Evolutionary conservation across 2,329 filamentous ascomycete genomes (phyloP).

Genomic region (Diaporthe citriasiana): DNA sequence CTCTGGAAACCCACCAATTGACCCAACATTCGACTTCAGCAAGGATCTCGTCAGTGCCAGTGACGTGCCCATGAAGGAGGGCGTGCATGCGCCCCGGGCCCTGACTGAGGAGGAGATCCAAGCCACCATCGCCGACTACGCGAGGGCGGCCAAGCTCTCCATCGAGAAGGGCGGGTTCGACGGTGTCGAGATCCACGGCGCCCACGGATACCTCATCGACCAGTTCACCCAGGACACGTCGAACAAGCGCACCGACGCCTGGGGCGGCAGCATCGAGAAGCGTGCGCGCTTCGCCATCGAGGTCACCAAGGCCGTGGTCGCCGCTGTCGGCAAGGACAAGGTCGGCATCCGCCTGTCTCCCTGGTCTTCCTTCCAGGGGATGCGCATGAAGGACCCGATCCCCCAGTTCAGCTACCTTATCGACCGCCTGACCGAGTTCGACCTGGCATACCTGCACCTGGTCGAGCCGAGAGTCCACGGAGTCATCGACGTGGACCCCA

Average conservation of each 20-base stretch:
- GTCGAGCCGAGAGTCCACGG: conserved; percentile 66
- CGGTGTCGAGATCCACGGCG: conserved; percentile 72
- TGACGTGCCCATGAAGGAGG: conserved; percentile 60
- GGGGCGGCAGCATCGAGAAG: conserved; percentile 69
- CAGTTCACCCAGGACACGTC: conserved; percentile 70
- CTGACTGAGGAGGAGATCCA: conserved; percentile 78
- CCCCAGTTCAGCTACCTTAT: conserved; percentile 71
- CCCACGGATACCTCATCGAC: conserved; percentile 75
- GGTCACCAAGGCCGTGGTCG: conserved; percentile 58
- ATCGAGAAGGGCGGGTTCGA: conserved; percentile 75
- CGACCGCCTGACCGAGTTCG: conserved; percentile 63
- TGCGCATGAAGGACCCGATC: conserved; percentile 71
- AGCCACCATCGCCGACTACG: conserved; percentile 72
- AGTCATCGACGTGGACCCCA: conserved; percentile 37
- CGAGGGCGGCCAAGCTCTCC: conserved; percentile 67
- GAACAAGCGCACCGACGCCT: conserved; percentile 67
- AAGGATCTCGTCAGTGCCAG: conserved; percentile 59
- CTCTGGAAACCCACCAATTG: conserved; percentile 59
- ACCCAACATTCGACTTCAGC: conserved; percentile 38
- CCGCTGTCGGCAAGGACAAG: conserved; percentile 63
- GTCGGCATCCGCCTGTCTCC: conserved; percentile 70
- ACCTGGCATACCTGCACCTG: conserved; percentile 70
- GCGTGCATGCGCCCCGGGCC: conserved; percentile 68
- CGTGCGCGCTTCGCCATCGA: conserved; percentile 66
- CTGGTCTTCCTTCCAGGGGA: conserved; percentile 69